These are phyloP conservation scores for Teratosphaeria destructans DNA, from an alignment of 2,329 filamentous ascomycete species.

Conservation along the genomic window DNA sequence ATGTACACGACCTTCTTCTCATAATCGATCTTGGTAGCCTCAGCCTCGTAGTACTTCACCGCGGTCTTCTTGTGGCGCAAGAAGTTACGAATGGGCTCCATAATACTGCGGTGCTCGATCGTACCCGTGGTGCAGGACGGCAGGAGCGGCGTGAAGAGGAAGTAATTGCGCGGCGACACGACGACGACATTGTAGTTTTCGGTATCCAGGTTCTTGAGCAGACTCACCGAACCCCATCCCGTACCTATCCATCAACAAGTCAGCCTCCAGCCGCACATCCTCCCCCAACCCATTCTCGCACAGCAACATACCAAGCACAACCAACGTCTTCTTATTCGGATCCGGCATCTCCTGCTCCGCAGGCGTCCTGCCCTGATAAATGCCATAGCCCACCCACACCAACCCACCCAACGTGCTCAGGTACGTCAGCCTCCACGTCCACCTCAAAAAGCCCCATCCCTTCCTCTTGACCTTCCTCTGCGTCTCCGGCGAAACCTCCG, in stretches of 20 bases:
- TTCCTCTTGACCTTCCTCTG: slow-evolving; percentile 38
- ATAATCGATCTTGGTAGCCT: slow-evolving; percentile 89
- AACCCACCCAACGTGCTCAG: slow-evolving; percentile 59
- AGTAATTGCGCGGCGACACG: slow-evolving; percentile 97
- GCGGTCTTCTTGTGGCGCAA: slow-evolving; percentile 86
- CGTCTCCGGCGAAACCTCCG: slow-evolving; percentile 18
- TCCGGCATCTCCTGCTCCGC: slow-evolving; percentile 68
- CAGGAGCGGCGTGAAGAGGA: slow-evolving; percentile 95
- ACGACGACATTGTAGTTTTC: slow-evolving; percentile 96
- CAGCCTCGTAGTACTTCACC: slow-evolving; percentile 96
- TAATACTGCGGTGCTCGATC: slow-evolving; percentile 98
- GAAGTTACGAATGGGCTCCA: slow-evolving; percentile 97
- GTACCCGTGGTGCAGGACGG: slow-evolving; percentile 95
- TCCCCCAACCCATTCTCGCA: neutral
- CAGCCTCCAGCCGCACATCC: neutral
- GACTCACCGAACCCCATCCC: slow-evolving; percentile 90
- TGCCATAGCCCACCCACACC: slow-evolving; percentile 65
- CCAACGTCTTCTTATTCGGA: slow-evolving; percentile 89
- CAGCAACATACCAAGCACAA: slow-evolving; percentile 65
- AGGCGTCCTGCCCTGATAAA: slow-evolving; percentile 76
- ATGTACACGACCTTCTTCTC: slow-evolving; percentile 82
- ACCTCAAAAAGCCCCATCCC: slow-evolving; percentile 59
- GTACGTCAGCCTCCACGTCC: slow-evolving; percentile 75
- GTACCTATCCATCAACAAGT: slow-evolving; percentile 53
- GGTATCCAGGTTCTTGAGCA: slow-evolving; percentile 96